Conservation (phyloP, 2,329 filamentous ascomycete genomes). For the Colletotrichum spaethianum region DNA sequence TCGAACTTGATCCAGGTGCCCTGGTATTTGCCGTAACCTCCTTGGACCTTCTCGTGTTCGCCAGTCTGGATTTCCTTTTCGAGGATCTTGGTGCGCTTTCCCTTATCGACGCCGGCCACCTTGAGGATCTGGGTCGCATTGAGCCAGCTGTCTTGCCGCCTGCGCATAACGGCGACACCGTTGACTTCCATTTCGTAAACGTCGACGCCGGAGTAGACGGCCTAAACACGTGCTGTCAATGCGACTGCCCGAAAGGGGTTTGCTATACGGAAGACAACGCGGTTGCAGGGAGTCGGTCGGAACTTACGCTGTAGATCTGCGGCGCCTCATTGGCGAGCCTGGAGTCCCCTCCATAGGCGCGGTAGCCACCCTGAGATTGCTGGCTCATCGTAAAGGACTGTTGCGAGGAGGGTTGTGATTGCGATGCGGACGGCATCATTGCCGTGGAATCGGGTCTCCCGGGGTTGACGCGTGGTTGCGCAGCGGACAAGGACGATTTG, state of each 20-base stretch:
- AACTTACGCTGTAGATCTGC: constrained; percentile 74
- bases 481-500: constrained; percentile 33
- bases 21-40: constrained; percentile 98
- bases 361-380: constrained; percentile 62
- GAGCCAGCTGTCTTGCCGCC: constrained; percentile 93
- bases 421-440: constrained; percentile 60
- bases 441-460: constrained; percentile 14
- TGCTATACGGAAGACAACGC: background rate
- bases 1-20: constrained; percentile 98
- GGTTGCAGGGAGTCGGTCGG: background rate
- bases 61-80: constrained; percentile 98
- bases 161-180: constrained; percentile 93
- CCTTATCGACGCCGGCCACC: constrained; percentile 96
- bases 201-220: constrained; percentile 94
- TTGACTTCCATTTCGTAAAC: constrained; percentile 99
- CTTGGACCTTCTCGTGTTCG: constrained; percentile 98
- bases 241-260: background rate
- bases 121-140: constrained; percentile 99
- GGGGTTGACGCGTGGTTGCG: background rate
- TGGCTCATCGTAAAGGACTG: constrained; percentile 72
- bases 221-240: constrained; percentile 57
- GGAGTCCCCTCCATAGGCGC: constrained; percentile 54
- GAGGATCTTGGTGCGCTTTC: constrained; percentile 95
- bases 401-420: constrained; percentile 66
- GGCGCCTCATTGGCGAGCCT: constrained; percentile 59